A percentile compares a stretch with the other conserved stretches of the same genome.
Conservation (phyloP, 2,329 filamentous ascomycete genomes). For the Chaetomium strumarium region DNA sequence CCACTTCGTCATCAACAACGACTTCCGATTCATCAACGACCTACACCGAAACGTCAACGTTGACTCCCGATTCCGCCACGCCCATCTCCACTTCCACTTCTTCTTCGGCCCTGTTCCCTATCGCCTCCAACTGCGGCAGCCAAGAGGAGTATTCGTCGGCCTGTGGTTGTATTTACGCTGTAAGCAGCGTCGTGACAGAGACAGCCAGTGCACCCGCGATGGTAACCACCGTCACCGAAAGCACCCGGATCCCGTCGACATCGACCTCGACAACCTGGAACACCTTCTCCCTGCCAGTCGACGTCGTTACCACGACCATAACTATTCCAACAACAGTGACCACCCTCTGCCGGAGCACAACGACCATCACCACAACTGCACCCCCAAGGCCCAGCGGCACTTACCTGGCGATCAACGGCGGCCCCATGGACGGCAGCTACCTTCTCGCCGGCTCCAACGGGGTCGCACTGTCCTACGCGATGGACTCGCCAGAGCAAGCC, state of each 20-base stretch:
- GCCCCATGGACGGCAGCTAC: too few species aligned
- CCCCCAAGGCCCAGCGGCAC: background rate
- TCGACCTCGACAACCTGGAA: background rate
- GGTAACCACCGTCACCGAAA: background rate
- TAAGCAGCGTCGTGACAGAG: background rate
- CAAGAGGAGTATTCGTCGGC: conserved; percentile 3
- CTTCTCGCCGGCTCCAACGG: too few species aligned
- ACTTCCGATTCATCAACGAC: too few species aligned
- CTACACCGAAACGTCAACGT: too few species aligned
- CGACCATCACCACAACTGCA: conserved; percentile 24
- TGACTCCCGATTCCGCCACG: background rate
- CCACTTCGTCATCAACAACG: too few species aligned
- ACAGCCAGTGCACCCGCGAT: background rate
- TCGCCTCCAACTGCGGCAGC: conserved; percentile 1
- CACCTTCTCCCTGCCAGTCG: too few species aligned
- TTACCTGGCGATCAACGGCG: too few species aligned
- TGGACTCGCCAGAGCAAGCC: too few species aligned
- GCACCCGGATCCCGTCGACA: background rate
- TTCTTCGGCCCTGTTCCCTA: background rate
- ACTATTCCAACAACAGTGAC: background rate
- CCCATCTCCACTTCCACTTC: background rate
- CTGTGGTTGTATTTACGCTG: conserved; percentile 1
- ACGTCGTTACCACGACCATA: background rate
- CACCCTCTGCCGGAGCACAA: conserved; percentile 25
- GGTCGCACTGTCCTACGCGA: too few species aligned